A percentile compares a stretch with the other conserved stretches of the same genome.
Conservation (phyloP, 176 grass and related monocot genomes). For the Zea luxurians region DNA sequence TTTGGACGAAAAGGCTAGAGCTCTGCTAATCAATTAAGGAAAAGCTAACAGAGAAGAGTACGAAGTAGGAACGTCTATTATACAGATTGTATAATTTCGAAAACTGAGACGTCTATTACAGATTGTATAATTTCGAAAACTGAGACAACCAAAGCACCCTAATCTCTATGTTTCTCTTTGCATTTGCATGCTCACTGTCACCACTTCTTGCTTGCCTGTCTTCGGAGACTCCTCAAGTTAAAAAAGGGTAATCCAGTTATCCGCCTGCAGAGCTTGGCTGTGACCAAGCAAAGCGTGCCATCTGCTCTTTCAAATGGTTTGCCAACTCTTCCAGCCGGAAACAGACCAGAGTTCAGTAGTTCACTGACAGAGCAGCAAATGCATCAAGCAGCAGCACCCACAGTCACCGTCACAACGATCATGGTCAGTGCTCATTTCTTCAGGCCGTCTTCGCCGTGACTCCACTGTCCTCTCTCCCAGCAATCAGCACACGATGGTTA, state of each 20-base stretch:
- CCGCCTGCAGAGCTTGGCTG: background rate
- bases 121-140: too few species aligned
- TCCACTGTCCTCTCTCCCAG: background rate
- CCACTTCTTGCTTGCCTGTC: background rate
- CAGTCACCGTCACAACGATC: conserved; percentile 40
- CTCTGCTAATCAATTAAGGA: too few species aligned
- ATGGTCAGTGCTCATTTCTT: conserved; percentile 29
- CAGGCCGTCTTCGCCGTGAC: background rate
- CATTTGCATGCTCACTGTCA: background rate
- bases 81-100: too few species aligned
- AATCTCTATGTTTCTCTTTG: background rate
- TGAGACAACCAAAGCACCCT: too few species aligned
- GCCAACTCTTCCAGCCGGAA: background rate
- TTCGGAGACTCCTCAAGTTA: conserved; percentile 26
- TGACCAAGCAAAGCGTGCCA: conserved; percentile 8
- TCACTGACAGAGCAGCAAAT: conserved; percentile 18
- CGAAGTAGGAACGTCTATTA: too few species aligned
- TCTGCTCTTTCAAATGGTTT: background rate
- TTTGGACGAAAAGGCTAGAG: too few species aligned
- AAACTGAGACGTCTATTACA: too few species aligned
- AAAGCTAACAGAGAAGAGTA: too few species aligned
- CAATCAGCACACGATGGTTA: background rate
- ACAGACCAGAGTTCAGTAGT: background rate
- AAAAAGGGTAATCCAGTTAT: conserved; percentile 12
- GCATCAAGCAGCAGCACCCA: conserved; percentile 20